A percentile compares a stretch with the other conserved stretches of the same genome.
Conservation (phyloP, 176 grass and related monocot genomes). For the Carex cristatella region DNA sequence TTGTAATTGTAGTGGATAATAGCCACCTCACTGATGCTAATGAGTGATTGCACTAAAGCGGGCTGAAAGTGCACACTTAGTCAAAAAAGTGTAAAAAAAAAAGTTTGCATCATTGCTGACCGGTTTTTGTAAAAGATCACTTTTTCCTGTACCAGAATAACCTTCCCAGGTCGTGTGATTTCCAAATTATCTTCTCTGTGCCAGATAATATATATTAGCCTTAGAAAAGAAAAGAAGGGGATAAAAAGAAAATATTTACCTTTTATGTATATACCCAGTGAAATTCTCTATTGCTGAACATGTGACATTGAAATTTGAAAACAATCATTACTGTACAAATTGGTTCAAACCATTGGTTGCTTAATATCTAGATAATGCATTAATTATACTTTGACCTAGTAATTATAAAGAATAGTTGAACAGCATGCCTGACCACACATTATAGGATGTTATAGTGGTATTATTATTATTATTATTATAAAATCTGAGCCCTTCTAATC, state of each 20-base stretch:
- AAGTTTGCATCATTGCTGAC: background rate
- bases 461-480: background rate
- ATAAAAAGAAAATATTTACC: too few relatives aligned
- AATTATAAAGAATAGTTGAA: background rate
- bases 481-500: background rate
- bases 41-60: too few relatives aligned
- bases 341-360: background rate
- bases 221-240: background rate
- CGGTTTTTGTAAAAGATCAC: background rate
- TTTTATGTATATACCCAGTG: background rate
- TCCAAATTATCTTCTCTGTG: background rate
- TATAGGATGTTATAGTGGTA: background rate
- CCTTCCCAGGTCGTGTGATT: background rate
- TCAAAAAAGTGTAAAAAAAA: background rate
- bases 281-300: background rate
- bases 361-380: background rate
- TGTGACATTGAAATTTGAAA: background rate
- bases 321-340: background rate
- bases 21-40: too few relatives aligned
- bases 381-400: too few relatives aligned
- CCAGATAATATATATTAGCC: background rate
- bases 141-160: background rate
- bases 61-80: too few relatives aligned
- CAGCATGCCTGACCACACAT: background rate
- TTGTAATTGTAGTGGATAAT: too few relatives aligned